These are phyloP conservation scores for Metschnikowia dekortorum DNA, from an alignment of 805 yeast species.

Conservation along the genomic window DNA sequence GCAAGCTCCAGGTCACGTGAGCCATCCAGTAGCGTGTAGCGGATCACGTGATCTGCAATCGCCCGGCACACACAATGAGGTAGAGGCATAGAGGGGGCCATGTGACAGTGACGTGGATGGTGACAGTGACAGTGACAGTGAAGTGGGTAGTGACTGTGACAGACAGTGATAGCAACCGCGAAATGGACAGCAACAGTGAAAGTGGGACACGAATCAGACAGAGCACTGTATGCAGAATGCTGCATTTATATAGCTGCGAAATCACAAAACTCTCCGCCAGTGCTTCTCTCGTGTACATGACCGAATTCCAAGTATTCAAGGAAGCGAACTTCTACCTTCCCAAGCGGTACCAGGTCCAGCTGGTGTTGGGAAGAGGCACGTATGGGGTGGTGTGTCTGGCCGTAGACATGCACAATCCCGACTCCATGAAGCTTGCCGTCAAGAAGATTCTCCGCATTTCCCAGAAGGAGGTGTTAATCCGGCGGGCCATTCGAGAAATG, in stretches of 20 bases:
- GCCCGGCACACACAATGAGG: too few relatives aligned
- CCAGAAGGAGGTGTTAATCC: conserved; percentile 58
- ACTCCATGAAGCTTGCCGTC: conserved; percentile 55
- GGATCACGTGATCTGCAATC: too few relatives aligned
- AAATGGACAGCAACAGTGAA: too few relatives aligned
- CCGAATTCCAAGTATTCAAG: conserved; percentile 15
- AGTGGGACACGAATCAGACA: too few relatives aligned
- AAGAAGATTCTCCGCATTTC: conserved; percentile 76
- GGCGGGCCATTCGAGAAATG: conserved; percentile 80
- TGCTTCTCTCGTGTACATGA: conserved; percentile 2
- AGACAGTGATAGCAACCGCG: too few relatives aligned
- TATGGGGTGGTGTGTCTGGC: conserved; percentile 86
- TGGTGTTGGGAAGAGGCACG: conserved; percentile 74
- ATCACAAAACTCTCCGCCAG: background rate
- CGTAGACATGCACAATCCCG: conserved; percentile 38
- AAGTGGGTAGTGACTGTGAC: too few relatives aligned
- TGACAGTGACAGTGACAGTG: too few relatives aligned
- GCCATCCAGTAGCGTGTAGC: too few relatives aligned
- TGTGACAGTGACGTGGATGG: too few relatives aligned
- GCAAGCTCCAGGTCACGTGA: too few relatives aligned
- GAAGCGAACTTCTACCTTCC: conserved; percentile 54
- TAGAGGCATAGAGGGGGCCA: too few relatives aligned
- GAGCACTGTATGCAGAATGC: background rate
- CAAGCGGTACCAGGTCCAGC: conserved; percentile 51
- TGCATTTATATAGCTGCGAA: conserved; percentile 1